Conservation (phyloP, 2,329 filamentous ascomycete species). For the Fusarium sp. region DNA sequence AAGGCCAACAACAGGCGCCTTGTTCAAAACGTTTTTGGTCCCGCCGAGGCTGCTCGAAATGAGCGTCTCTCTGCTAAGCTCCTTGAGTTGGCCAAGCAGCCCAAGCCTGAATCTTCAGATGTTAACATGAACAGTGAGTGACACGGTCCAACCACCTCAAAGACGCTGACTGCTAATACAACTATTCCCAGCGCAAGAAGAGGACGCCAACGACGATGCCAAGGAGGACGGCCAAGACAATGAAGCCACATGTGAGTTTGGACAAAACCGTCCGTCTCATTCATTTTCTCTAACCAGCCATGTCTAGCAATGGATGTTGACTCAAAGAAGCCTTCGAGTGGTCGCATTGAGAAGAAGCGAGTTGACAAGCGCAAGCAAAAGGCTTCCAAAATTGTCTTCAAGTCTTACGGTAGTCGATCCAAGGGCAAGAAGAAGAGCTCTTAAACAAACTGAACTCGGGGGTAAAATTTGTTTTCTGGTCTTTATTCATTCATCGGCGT, state of each 20-base stretch:
- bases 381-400: constrained; percentile 68
- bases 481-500: constrained; percentile 31
- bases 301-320: constrained; percentile 67
- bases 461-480: constrained; percentile 20
- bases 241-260: constrained; percentile 39
- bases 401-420: constrained; percentile 63
- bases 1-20: constrained; percentile 87
- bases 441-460: neutral
- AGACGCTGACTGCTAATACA: too few relatives aligned
- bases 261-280: constrained; percentile 3
- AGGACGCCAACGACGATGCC: constrained; percentile 40
- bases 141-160: too few relatives aligned
- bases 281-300: constrained; percentile 8
- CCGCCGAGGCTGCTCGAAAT: constrained; percentile 79
- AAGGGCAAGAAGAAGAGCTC: constrained; percentile 55
- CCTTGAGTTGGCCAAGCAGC: constrained; percentile 79
- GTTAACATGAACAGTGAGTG: constrained; percentile 57
- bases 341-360: constrained; percentile 58
- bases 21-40: constrained; percentile 84
- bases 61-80: constrained; percentile 88
- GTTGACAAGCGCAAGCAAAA: constrained; percentile 66
- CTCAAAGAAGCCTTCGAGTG: constrained; percentile 53
- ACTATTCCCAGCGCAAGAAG: constrained; percentile 38
- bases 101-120: constrained; percentile 69
- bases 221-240: constrained; percentile 45